Evolutionary conservation across 495 filamentous ascomycete genomes (phyloP).

Genomic region (Echria macrotheca): DNA sequence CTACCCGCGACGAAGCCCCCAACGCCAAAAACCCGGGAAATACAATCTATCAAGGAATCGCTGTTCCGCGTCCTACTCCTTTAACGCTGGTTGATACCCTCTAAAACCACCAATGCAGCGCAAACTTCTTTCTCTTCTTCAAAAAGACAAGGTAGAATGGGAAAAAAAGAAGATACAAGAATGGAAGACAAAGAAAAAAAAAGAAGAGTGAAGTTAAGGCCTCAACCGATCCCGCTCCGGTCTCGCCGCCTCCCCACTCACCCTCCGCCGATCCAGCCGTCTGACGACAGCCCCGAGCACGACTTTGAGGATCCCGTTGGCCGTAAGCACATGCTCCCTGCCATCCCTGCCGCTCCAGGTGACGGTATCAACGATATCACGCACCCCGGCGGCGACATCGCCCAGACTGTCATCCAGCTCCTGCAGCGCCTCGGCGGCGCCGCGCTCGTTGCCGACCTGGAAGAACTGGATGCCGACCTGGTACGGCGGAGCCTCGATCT

Average conservation of each 20-base stretch:
- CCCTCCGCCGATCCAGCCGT: slow-evolving; percentile 46
- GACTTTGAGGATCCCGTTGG: slow-evolving; percentile 72
- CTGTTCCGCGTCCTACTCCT: too few relatives aligned
- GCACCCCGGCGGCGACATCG: slow-evolving; percentile 45
- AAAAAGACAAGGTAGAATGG: too few relatives aligned
- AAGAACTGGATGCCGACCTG: slow-evolving; percentile 97
- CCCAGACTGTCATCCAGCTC: slow-evolving; percentile 75
- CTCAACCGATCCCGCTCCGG: background rate
- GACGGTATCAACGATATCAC: slow-evolving; percentile 95
- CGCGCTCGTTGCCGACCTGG: slow-evolving; percentile 76
- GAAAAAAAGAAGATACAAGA: too few relatives aligned
- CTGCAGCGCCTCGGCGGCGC: slow-evolving; percentile 58
- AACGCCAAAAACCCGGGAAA: too few relatives aligned
- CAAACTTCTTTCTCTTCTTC: too few relatives aligned
- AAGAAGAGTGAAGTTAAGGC: background rate
- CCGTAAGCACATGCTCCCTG: slow-evolving; percentile 31
- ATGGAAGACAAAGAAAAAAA: too few relatives aligned
- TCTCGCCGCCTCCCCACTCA: slow-evolving; percentile 14
- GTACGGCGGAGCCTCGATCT: slow-evolving; percentile 65
- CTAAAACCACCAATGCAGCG: too few relatives aligned
- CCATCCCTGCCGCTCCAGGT: slow-evolving; percentile 53
- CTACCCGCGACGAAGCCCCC: too few relatives aligned
- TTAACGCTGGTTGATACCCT: too few relatives aligned
- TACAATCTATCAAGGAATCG: too few relatives aligned
- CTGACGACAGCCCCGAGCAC: slow-evolving; percentile 72